Evolutionary conservation across 306 rosid genomes (phyloP).

Genomic region (Fragaria vesca): DNA sequence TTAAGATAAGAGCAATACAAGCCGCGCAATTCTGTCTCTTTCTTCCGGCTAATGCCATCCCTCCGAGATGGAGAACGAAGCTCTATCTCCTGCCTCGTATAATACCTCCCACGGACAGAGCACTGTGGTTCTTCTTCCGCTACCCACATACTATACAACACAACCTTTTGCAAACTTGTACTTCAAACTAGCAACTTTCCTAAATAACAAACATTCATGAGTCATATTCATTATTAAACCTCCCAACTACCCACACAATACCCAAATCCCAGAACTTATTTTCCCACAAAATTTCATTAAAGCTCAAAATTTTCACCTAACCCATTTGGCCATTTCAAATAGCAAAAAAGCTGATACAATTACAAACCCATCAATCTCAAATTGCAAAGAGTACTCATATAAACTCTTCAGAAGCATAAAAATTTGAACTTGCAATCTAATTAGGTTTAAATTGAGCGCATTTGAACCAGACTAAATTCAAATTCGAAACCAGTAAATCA

Average conservation of each 20-base stretch:
- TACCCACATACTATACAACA: conserved; percentile 5
- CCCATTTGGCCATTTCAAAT: background rate
- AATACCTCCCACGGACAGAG: conserved; percentile 31
- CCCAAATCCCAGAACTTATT: background rate
- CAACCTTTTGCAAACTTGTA: conserved; percentile 10
- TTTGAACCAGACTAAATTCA: background rate
- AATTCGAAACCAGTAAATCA: background rate
- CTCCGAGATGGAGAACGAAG: conserved; percentile 40
- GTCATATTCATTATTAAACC: background rate
- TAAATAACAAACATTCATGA: background rate
- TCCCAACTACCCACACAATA: background rate
- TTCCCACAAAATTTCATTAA: background rate
- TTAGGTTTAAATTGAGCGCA: background rate
- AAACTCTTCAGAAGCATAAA: background rate
- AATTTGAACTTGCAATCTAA: background rate
- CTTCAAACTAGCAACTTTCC: background rate
- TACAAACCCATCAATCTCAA: background rate
- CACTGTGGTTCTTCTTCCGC: conserved; percentile 27
- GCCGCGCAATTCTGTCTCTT: conserved; percentile 42
- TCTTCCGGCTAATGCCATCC: conserved; percentile 42
- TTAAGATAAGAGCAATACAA: conserved; percentile 44
- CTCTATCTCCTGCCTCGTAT: conserved; percentile 43
- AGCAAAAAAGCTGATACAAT: background rate
- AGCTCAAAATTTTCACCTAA: background rate
- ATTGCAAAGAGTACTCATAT: background rate